Percentiles rank a stretch among this genome's conserved stretches.
These are phyloP conservation scores for Candida dubliniensis DNA, from an alignment of 1,139 yeast species.

Conservation along the genomic window DNA sequence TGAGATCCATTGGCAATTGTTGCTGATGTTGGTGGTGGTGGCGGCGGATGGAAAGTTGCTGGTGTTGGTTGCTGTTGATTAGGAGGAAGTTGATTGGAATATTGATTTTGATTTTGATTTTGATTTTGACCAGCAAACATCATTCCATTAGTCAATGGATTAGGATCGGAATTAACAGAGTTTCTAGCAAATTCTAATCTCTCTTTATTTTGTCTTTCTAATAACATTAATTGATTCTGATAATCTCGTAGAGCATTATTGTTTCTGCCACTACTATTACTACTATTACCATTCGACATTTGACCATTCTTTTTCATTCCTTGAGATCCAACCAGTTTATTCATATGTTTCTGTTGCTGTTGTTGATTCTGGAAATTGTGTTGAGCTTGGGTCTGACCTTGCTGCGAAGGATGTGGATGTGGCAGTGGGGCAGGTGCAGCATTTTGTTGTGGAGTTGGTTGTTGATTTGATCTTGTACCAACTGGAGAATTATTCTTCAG, in stretches of 20 bases:
- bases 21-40: constrained; percentile 17
- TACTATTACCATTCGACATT: constrained; percentile 10
- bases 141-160: constrained; percentile 8
- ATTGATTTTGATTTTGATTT: constrained; percentile 15
- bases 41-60: constrained; percentile 11
- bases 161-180: constrained; percentile 15
- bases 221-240: constrained; percentile 69
- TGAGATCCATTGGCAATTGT: constrained; percentile 11
- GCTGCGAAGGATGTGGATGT: constrained; percentile 8
- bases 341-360: constrained; percentile 12
- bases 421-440: constrained; percentile 10
- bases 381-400: constrained; percentile 10
- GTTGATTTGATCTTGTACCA: constrained; percentile 19
- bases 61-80: constrained; percentile 18
- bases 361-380: constrained; percentile 18
- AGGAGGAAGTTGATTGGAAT: constrained; percentile 12
- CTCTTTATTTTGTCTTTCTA: constrained; percentile 72
- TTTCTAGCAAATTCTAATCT: constrained; percentile 53
- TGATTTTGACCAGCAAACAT: constrained; percentile 19
- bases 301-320: constrained; percentile 11
- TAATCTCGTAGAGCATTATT: constrained; percentile 63
- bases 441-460: constrained; percentile 21
- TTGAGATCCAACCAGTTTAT: constrained; percentile 7
- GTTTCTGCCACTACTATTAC: constrained; percentile 19
- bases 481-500: constrained; percentile 22